A percentile compares a stretch with the other conserved stretches of the same genome.
Evolutionary conservation across 2,329 filamentous ascomycete species (phyloP).

Genomic region (Pseudogymnoascus sp.): DNA sequence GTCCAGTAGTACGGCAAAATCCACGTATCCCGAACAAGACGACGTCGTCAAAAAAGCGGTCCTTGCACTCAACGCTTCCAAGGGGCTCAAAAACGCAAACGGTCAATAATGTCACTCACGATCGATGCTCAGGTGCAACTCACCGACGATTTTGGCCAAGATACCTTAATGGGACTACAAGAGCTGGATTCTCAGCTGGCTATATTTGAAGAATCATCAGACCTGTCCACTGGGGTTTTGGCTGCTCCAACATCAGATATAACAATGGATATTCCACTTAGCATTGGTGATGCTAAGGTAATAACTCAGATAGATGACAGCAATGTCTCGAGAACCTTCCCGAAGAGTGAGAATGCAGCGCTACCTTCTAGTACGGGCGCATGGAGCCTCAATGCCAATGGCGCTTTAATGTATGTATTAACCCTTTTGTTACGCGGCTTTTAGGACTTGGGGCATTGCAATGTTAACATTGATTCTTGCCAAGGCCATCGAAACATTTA

Average conservation of each 20-base stretch:
- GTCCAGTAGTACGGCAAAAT: constrained; percentile 20
- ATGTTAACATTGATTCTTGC: background rate
- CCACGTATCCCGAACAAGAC: constrained; percentile 28
- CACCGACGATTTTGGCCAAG: constrained; percentile 30
- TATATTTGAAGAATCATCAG: constrained; percentile 27
- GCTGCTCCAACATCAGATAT: constrained; percentile 4
- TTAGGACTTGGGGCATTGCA: background rate
- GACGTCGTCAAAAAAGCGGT: constrained; percentile 17
- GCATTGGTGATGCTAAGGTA: background rate
- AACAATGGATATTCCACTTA: constrained; percentile 2
- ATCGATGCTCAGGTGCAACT: constrained; percentile 30
- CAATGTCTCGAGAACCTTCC: background rate
- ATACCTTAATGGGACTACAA: constrained; percentile 29
- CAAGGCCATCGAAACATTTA: constrained; percentile 9
- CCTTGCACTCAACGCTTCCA: background rate
- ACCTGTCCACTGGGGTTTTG: constrained; percentile 11
- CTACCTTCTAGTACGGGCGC: background rate
- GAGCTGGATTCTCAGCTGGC: constrained; percentile 32
- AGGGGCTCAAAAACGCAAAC: constrained; percentile 26
- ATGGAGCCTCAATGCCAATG: background rate
- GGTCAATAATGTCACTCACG: constrained; percentile 28
- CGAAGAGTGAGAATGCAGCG: constrained; percentile 5
- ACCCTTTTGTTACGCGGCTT: background rate
- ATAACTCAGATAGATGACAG: background rate
- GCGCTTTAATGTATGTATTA: background rate